Evolutionary conservation across 2,329 filamentous ascomycete species (phyloP).

Genomic region (Dothideomycetidae sp.): DNA sequence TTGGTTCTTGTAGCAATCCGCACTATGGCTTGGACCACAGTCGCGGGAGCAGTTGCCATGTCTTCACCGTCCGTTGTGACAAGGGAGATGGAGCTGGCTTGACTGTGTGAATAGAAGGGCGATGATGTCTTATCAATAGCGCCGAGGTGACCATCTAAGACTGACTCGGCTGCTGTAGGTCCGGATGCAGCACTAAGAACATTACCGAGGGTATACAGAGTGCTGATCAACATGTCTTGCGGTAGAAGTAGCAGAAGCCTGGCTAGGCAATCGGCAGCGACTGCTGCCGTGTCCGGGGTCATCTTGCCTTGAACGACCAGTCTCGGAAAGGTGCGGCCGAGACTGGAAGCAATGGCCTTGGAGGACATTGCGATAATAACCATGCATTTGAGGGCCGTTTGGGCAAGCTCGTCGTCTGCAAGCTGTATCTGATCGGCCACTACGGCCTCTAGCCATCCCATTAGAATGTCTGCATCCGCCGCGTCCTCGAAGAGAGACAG

Average conservation of each 20-base stretch:
- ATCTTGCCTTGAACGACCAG: constrained; percentile 78
- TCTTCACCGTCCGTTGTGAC: constrained; percentile 65
- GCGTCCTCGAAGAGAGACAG: constrained; percentile 69
- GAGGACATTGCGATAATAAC: constrained; percentile 67
- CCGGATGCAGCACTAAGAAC: constrained; percentile 61
- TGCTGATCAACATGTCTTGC: constrained; percentile 87
- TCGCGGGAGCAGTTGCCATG: constrained; percentile 59
- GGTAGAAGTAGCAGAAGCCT: constrained; percentile 69
- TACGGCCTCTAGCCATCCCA: constrained; percentile 74
- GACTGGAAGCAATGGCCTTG: constrained; percentile 54
- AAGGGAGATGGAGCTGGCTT: constrained; percentile 66
- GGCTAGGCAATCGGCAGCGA: constrained; percentile 75
- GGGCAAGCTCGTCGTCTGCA: constrained; percentile 61
- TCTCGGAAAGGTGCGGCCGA: constrained; percentile 66
- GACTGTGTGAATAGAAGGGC: constrained; percentile 18
- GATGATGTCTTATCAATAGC: constrained; percentile 10
- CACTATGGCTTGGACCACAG: constrained; percentile 90
- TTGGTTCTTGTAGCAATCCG: constrained; percentile 69
- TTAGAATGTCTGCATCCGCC: constrained; percentile 63
- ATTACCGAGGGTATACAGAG: constrained; percentile 91
- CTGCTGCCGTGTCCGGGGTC: constrained; percentile 50
- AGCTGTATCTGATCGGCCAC: constrained; percentile 70
- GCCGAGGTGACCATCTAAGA: constrained; percentile 33
- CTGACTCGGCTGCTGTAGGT: constrained; percentile 35
- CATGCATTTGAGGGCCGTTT: constrained; percentile 65